A percentile compares a stretch with the other conserved stretches of the same genome.
Evolutionary conservation across 129 eudicot species (phyloP).

Genomic region (Cynara cardunculus): DNA sequence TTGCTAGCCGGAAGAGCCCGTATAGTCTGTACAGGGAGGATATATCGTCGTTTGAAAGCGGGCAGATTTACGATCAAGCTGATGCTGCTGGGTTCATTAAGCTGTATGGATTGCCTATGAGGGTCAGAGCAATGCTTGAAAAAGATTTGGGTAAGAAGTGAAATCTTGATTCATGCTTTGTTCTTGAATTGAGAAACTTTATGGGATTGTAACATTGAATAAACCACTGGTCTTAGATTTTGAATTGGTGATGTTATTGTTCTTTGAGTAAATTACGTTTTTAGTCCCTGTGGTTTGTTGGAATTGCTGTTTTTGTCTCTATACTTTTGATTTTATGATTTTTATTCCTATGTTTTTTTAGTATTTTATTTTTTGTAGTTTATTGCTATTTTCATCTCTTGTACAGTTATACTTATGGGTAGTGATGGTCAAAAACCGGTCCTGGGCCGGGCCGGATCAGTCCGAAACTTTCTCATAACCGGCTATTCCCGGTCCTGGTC

Average conservation of each 20-base stretch:
- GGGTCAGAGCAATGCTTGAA: conserved; percentile 98
- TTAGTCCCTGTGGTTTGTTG: too few species aligned
- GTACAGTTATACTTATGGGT: too few species aligned
- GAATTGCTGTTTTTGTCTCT: too few species aligned
- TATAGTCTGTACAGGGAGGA: conserved; percentile 82
- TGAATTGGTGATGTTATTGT: not conserved
- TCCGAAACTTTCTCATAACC: too few species aligned
- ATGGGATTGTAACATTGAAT: conserved; percentile 13
- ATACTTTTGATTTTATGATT: too few species aligned
- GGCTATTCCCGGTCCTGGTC: too few species aligned
- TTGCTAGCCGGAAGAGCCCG: conserved; percentile 74
- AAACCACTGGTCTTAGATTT: not conserved
- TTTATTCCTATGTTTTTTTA: too few species aligned
- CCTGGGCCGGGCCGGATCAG: too few species aligned
- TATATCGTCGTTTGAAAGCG: conserved; percentile 89
- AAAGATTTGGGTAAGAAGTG: conserved; percentile 41
- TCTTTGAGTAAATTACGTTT: too few species aligned
- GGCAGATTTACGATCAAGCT: conserved; percentile 89
- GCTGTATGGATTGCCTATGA: conserved; percentile 83
- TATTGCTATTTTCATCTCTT: too few species aligned
- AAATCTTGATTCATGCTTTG: not conserved
- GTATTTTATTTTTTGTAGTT: too few species aligned
- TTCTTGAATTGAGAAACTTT: conserved; percentile 6
- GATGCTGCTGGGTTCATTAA: conserved; percentile 97
- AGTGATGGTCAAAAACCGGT: too few species aligned